These are phyloP conservation scores for Aspergillus pseudoglaucus DNA, from an alignment of 2,329 filamentous ascomycete species.

Conservation along the genomic window DNA sequence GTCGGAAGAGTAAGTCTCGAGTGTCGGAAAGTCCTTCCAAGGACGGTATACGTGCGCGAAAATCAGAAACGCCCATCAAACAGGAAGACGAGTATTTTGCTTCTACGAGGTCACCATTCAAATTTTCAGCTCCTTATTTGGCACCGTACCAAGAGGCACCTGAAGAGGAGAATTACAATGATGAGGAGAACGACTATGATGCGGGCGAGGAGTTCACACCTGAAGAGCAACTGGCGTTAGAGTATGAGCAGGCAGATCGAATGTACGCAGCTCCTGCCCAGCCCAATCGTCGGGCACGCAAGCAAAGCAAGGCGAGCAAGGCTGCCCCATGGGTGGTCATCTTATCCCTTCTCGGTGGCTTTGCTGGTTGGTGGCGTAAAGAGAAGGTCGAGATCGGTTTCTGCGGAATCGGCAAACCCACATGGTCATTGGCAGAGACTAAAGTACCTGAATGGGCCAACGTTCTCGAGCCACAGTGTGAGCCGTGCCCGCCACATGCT, in stretches of 20 bases:
- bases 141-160: constrained; percentile 33
- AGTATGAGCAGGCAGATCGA: constrained; percentile 57
- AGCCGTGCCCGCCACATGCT: constrained; percentile 83
- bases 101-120: constrained; percentile 53
- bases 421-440: constrained; percentile 52
- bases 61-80: constrained; percentile 33
- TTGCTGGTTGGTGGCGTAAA: constrained; percentile 79
- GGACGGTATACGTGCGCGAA: constrained; percentile 23
- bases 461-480: constrained; percentile 70
- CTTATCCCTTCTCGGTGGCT: constrained; percentile 62
- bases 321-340: constrained; percentile 67
- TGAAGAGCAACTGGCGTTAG: constrained; percentile 75
- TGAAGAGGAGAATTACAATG: constrained; percentile 32
- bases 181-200: constrained; percentile 54
- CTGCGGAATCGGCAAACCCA: constrained; percentile 72
- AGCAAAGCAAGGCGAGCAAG: constrained; percentile 44
- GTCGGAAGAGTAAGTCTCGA: constrained; percentile 47
- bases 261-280: constrained; percentile 21
- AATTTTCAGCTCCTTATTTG: constrained; percentile 43
- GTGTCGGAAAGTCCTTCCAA: constrained; percentile 27
- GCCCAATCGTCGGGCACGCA: constrained; percentile 19
- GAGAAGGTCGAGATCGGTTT: constrained; percentile 97
- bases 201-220: constrained; percentile 90
- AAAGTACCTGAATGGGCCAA: constrained; percentile 68
- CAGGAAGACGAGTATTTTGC: constrained; percentile 49